phyloP scores from a whole-genome alignment of 2,329 filamentous ascomycete species.

The Zymoseptoria passerinii region DNA sequence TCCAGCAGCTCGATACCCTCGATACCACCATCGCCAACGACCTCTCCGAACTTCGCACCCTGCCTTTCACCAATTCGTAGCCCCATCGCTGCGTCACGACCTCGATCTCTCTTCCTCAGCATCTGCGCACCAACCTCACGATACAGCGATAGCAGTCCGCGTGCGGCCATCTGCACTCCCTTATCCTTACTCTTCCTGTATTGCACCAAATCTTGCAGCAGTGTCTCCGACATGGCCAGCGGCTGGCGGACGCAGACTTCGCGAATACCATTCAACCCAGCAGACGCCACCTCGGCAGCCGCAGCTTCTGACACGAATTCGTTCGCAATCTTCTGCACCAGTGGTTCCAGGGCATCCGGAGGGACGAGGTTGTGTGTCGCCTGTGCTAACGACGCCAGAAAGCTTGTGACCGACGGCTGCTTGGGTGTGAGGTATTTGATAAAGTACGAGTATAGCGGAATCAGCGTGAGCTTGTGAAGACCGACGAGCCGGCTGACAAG shows the following conservation, averaged over 20 bases:
- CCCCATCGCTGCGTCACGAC: constrained; percentile 81
- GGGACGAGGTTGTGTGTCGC: constrained; percentile 85
- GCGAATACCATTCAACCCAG: constrained; percentile 87
- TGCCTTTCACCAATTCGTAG: constrained; percentile 67
- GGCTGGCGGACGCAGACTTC: constrained; percentile 91
- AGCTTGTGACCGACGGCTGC: constrained; percentile 84
- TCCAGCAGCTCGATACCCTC: constrained; percentile 87
- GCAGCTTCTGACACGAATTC: constrained; percentile 96
- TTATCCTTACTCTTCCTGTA: constrained; percentile 98
- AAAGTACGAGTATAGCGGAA: constrained; percentile 92
- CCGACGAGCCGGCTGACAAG: constrained; percentile 86
- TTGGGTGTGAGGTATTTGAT: constrained; percentile 79
- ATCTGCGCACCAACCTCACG: constrained; percentile 84
- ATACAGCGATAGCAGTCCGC: constrained; percentile 83
- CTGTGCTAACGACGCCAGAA: constrained; percentile 86
- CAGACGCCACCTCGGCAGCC: constrained; percentile 80
- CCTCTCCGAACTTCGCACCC: constrained; percentile 74
- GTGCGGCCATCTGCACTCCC: constrained; percentile 97
- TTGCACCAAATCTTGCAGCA: constrained; percentile 92
- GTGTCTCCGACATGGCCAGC: constrained; percentile 87
- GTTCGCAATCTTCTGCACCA: constrained; percentile 92
- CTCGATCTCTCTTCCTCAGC: constrained; percentile 80
- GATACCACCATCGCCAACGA: constrained; percentile 65
- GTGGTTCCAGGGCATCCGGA: constrained; percentile 81
- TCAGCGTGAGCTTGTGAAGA: constrained; percentile 81